Evolutionary conservation across 305 asterid species (phyloP).

Genomic region (Rubia balearica): DNA sequence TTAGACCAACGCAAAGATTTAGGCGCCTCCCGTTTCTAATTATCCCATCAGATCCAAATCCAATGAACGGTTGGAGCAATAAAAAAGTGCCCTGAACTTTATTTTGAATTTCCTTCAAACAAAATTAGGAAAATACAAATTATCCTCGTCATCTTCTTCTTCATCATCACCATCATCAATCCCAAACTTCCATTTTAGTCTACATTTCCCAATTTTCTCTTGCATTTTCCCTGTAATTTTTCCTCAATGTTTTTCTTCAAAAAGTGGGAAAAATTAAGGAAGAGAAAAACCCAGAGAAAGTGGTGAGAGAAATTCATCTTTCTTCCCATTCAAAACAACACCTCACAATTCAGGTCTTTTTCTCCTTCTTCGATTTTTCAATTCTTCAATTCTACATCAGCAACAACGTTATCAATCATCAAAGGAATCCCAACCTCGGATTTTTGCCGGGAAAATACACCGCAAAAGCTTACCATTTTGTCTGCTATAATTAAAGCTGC

Average conservation of each 20-base stretch:
- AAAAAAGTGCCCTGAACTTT: not conserved
- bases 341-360: not conserved
- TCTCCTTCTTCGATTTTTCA: not conserved
- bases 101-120: not conserved
- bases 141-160: not conserved
- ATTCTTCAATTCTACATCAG: not conserved
- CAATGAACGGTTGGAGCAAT: constrained; percentile 30
- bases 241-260: not conserved
- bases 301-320: constrained; percentile 1
- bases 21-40: not conserved
- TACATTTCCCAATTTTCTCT: not conserved
- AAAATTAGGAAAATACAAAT: not conserved
- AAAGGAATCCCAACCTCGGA: not conserved
- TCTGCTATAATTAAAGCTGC: not conserved
- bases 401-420: not conserved
- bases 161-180: not conserved
- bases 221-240: constrained; percentile 1
- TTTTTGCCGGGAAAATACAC: not conserved
- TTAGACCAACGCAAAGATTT: not conserved
- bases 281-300: not conserved
- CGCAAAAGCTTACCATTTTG: not conserved
- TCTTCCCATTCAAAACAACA: not conserved
- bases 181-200: not conserved
- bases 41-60: constrained; percentile 23
- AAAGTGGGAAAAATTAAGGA: not conserved